Percentiles rank a stretch among this genome's conserved stretches.
These are phyloP conservation scores for Eimeria praecox DNA, from an alignment of 169 alveolate genomes.

Conservation along the genomic window DNA sequence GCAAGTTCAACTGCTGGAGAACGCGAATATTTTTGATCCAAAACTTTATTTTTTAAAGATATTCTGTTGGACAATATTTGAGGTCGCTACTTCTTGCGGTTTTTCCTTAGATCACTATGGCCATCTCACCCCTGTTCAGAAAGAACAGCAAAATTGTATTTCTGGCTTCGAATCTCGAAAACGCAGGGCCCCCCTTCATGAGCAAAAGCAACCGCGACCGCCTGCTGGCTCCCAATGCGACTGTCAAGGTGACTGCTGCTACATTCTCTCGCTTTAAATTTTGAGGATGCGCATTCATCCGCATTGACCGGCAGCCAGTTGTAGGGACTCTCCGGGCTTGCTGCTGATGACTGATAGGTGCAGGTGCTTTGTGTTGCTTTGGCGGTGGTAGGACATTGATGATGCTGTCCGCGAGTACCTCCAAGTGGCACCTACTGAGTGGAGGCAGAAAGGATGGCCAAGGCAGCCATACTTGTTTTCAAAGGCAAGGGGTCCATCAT, in stretches of 20 bases:
- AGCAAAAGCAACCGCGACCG: slow-evolving; percentile 26
- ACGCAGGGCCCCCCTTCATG: slow-evolving; percentile 24
- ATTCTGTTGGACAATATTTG: neutral
- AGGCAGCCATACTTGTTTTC: slow-evolving; percentile 30
- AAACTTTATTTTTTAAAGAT: neutral
- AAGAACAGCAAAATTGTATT: neutral
- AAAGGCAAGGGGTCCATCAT: neutral
- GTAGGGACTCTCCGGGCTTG: neutral
- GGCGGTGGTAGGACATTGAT: slow-evolving; percentile 25
- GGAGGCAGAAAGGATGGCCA: slow-evolving; percentile 28
- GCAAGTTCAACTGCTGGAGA: neutral
- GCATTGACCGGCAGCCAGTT: neutral
- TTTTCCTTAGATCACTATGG: slow-evolving; percentile 34
- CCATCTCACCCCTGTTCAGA: slow-evolving; percentile 22
- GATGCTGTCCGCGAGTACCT: slow-evolving; percentile 22
- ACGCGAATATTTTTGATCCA: neutral
- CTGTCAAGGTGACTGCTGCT: neutral
- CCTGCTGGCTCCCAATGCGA: neutral
- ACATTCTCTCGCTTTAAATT: neutral
- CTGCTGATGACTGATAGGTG: neutral
- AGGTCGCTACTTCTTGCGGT: neutral
- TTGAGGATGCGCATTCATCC: neutral
- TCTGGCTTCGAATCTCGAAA: neutral
- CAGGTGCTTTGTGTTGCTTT: neutral
- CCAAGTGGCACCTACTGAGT: neutral